These are phyloP conservation scores for Cutaneotrichosporon curvatum DNA, from an alignment of 1,284 basidiomycete genomes.

Conservation along the genomic window DNA sequence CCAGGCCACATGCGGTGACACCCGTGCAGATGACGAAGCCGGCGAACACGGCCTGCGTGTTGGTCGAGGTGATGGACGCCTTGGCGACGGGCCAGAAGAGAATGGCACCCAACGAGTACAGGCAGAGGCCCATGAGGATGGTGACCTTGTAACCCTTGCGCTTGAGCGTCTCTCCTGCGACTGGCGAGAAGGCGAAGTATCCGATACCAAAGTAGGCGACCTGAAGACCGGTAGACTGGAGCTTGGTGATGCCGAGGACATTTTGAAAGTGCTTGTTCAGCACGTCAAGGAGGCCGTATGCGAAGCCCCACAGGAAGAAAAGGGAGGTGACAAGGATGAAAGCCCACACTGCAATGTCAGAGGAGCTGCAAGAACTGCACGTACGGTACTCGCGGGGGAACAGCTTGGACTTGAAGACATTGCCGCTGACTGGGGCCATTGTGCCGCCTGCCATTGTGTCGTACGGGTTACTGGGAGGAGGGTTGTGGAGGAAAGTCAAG, in stretches of 20 bases:
- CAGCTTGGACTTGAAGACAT: conserved; percentile 11
- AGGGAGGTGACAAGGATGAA: conserved; percentile 68
- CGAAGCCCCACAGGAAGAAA: conserved; percentile 66
- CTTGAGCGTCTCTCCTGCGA: conserved; percentile 44
- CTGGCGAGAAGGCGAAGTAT: conserved; percentile 52
- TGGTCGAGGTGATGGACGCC: conserved; percentile 35
- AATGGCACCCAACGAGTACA: conserved; percentile 67
- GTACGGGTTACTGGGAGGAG: neutral
- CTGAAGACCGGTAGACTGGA: conserved; percentile 75
- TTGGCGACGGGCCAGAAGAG: conserved; percentile 75
- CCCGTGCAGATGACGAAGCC: conserved; percentile 67
- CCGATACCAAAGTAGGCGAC: conserved; percentile 67
- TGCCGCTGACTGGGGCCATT: conserved; percentile 3
- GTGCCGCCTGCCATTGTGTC: conserved; percentile 11
- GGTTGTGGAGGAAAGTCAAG: too few species aligned
- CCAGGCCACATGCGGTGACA: conserved; percentile 57
- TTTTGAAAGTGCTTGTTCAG: conserved; percentile 75
- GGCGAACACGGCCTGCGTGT: conserved; percentile 52
- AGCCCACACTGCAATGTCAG: conserved; percentile 42
- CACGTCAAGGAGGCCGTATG: conserved; percentile 68
- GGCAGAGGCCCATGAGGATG: conserved; percentile 58
- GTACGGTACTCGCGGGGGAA: conserved; percentile 13
- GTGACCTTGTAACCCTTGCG: conserved; percentile 48
- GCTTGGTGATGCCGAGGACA: conserved; percentile 65
- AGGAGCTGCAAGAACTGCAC: neutral